Evolutionary conservation across 305 asterid genomes (phyloP).

Genomic region (Fraxinus platypoda): DNA sequence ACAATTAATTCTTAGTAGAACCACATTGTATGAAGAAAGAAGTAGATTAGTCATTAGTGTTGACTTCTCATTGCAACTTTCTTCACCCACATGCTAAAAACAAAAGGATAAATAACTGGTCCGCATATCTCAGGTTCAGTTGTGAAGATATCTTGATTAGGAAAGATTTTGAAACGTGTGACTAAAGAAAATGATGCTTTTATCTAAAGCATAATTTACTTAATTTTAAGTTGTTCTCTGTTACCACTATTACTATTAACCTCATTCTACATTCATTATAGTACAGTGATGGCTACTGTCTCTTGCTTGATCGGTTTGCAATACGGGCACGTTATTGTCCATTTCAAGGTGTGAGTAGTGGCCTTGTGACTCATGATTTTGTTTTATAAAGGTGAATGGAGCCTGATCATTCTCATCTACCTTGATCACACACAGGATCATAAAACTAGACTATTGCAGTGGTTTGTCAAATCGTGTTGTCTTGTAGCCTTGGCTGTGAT

Average conservation of each 20-base stretch:
- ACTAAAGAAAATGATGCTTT: neutral
- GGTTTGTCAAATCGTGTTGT: slow-evolving; percentile 51
- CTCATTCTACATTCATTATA: slow-evolving; percentile 34
- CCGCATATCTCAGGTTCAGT: neutral
- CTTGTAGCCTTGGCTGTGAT: slow-evolving; percentile 43
- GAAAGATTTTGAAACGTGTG: neutral
- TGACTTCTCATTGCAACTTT: neutral
- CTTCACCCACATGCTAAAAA: neutral
- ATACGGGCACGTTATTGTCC: slow-evolving; percentile 59
- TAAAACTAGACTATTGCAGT: slow-evolving; percentile 46
- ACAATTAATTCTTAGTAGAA: neutral
- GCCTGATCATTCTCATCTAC: slow-evolving; percentile 4
- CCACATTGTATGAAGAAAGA: neutral
- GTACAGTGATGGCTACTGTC: slow-evolving; percentile 68
- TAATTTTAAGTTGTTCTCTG: neutral
- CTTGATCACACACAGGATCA: slow-evolving; percentile 48
- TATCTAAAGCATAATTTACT: neutral
- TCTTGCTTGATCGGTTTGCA: slow-evolving; percentile 64
- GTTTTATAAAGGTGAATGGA: neutral
- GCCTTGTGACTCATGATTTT: neutral
- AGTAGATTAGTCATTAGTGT: neutral
- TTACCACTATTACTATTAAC: slow-evolving; percentile 17
- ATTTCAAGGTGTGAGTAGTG: slow-evolving; percentile 61
- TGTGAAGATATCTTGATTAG: neutral
- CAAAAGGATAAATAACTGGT: neutral